Percentiles rank a stretch among this genome's conserved stretches.
phyloP scores from a whole-genome alignment of 106 monocot species.

The Dendrobium huoshanense region DNA sequence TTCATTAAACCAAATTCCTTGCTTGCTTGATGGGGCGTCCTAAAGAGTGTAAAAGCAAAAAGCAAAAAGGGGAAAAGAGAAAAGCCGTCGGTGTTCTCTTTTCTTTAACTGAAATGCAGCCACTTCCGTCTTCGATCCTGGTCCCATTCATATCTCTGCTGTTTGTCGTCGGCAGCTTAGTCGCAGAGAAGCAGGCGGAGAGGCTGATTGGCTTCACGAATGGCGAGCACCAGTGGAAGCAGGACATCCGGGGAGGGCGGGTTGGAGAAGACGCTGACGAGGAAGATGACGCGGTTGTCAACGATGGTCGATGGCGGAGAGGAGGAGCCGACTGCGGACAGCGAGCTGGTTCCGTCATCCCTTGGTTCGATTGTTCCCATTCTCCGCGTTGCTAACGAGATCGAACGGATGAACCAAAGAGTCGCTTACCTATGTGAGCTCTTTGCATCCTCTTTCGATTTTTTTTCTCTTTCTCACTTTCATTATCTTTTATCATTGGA shows the following conservation, averaged over 20 bases:
- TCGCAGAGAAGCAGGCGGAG: not conserved
- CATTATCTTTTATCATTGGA: not conserved
- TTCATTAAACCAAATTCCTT: slow-evolving; percentile 10
- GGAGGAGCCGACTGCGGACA: slow-evolving; percentile 56
- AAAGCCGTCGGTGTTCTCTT: slow-evolving; percentile 1
- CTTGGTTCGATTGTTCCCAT: slow-evolving; percentile 79
- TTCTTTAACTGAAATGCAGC: slow-evolving; percentile 3
- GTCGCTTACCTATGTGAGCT: slow-evolving; percentile 84
- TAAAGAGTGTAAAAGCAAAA: slow-evolving; percentile 8
- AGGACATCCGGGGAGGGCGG: slow-evolving; percentile 13
- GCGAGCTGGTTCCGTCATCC: slow-evolving; percentile 79
- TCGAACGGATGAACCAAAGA: slow-evolving; percentile 52
- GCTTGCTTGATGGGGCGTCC: slow-evolving; percentile 4
- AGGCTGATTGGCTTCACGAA: not conserved
- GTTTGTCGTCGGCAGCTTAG: not conserved
- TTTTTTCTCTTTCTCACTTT: not conserved
- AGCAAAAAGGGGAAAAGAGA: slow-evolving; percentile 3
- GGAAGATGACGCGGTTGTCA: slow-evolving; percentile 58
- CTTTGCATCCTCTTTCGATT: not conserved
- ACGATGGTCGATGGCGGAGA: slow-evolving; percentile 59
- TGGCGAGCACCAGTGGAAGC: slow-evolving; percentile 60
- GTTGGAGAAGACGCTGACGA: slow-evolving; percentile 31
- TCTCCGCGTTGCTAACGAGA: slow-evolving; percentile 92
- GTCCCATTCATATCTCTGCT: not conserved
- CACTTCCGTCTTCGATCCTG: not conserved